Evolutionary conservation across 345 rosid species (phyloP), one percentile per base, ranked within the genome.

Genomic region (Brassica juncea): DNA sequence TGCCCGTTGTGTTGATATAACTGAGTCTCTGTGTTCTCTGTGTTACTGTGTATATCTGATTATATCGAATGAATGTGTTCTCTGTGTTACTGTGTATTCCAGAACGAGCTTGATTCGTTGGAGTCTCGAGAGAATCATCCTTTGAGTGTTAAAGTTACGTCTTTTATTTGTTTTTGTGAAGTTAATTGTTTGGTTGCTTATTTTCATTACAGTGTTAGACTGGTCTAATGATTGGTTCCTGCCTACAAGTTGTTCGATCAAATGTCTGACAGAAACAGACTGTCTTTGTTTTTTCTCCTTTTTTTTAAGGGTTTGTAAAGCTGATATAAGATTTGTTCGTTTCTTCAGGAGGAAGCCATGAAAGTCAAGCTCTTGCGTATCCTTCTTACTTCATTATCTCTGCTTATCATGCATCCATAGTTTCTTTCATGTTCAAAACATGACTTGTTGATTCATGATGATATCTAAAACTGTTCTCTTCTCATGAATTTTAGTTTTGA

Each of bases 331-430:
- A 11, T 6, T 39, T 11, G 6, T 23, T 67, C 9, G 71, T 67
- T 67, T 67, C 19, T 23, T 42, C 34, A 67, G 71, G 57, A 42
- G 57, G 71, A 67, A 67, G 57, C 57, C 55, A 67, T 67, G 71
- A 67, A 67, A 67, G 71, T 67, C 32, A 42, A 67, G 71, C 10
- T 67, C 32, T 67, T 67, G 71, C 71, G 71, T 67, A 67, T 67
- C 71, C 71, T 67, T 67, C 34, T 11, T 21, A 42, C 71, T 42
- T 66, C 6, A 66, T 39, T 34, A 10, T 39, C 16, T 21, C 54
- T 37, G 54, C 70, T 39, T 66, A 66, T 66, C 55, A 42, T 42
- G 71, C 15, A 66, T 66, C 10, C 8, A 64, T 32, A 8, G 68
- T 10, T 66, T 21, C 15, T 35, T 66, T 34, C n/a, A 21, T 37